Base-by-base conservation (phyloP, 2,329 filamentous ascomycete species). In the Aspergillus fischeri region DNA sequence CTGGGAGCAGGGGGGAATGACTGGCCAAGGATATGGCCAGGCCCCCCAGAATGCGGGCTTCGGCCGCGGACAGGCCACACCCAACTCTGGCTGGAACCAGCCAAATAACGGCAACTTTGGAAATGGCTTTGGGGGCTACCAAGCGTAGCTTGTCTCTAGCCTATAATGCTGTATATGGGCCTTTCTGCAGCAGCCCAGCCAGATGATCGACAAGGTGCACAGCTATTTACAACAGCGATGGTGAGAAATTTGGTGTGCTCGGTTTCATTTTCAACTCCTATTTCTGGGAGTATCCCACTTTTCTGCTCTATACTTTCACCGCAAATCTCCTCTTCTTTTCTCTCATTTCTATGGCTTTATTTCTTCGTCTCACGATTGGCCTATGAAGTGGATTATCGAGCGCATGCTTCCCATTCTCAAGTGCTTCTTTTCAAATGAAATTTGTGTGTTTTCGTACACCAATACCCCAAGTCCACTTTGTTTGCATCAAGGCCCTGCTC, bases 31-130 rank as follows among this genome's bases (percentile, higher is more conserved):
- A 71, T 92, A 87, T 68, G 83, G 81, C 58, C 77, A 88, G 82
- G 69, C 86, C 81, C 62, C 88, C 83, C 80, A 78, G 65, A 94
- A 88, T 71, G 89, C 90, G 66, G 91, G 91, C 60, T 96, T 92
- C 70, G 91, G 90, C 61, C 90, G 91, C 71, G 91, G 90, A 63
- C 81, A 81, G 61, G 81, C 81, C 61, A 75, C 78, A 55, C 79
- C 81, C 64, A 75, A 75, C 54, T 70, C 73, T 61, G 80, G 81
- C 68, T 83, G 82, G 79, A 79, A 77, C 59, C 80, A 82, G 68
- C 80, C 80, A 55, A 73, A 71, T 63, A 77, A 74, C 62, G 71
- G 70, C 59, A 79, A 77, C 58, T 80, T 78, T 63, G 77, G 78
- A 63, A 83, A 83, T 70, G 81, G 80, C 70, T 85, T 83, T 68